A percentile compares a stretch with the other conserved stretches of the same genome.
phyloP scores from a whole-genome alignment of 192 early-diverging fungal species.

The Podila minutissima region DNA sequence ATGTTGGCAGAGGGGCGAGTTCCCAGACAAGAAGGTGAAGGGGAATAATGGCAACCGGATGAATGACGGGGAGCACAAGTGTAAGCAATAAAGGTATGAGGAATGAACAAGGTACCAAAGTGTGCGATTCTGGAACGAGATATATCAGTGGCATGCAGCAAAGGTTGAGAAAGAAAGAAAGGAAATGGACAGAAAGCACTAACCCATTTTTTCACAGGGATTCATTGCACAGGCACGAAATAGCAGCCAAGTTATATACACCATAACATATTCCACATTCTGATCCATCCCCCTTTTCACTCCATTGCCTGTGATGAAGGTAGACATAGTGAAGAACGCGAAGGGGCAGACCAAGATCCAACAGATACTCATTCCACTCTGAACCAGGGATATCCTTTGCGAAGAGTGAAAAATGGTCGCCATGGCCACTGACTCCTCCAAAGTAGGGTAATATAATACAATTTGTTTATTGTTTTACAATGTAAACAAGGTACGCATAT shows the following conservation, averaged over 20 bases:
- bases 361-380: too few species aligned
- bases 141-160: too few species aligned
- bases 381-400: too few species aligned
- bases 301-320: neutral
- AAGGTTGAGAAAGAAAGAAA: neutral
- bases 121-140: too few species aligned
- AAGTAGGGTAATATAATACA: neutral
- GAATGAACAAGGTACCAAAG: neutral
- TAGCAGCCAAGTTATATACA: neutral
- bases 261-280: neutral
- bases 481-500: conserved; percentile 36
- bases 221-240: neutral
- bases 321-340: too few species aligned
- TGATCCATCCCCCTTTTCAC: conserved; percentile 1
- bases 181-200: neutral
- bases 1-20: neutral
- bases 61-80: neutral
- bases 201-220: too few species aligned
- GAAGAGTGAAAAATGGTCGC: too few species aligned
- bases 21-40: neutral
- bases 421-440: neutral
- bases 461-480: conserved; percentile 7
- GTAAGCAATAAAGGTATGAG: neutral
- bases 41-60: neutral
- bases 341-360: too few species aligned